These are phyloP conservation scores for Pestalotiopsis sp. DNA, from an alignment of 2,329 filamentous ascomycete species.

Conservation along the genomic window DNA sequence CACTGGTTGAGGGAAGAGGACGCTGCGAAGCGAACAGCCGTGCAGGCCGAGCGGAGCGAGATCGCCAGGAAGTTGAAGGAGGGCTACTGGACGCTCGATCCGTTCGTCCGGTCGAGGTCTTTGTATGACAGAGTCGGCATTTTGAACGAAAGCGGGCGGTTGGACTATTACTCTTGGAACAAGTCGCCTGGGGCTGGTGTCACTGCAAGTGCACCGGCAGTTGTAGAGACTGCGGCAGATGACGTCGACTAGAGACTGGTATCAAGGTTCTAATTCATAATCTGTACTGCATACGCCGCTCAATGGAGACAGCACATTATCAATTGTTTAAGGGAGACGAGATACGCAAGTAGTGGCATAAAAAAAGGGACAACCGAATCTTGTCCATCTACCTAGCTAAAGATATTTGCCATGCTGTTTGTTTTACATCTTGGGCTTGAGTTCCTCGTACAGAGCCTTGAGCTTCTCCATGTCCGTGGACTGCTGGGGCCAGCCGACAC, in stretches of 20 bases:
- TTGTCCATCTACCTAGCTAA: not conserved
- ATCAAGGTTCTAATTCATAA: not conserved
- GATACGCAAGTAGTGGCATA: not conserved
- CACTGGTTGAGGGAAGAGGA: conserved; percentile 67
- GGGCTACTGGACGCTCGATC: conserved; percentile 89
- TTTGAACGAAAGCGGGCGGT: conserved; percentile 64
- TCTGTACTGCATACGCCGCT: not conserved
- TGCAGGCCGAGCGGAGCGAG: conserved; percentile 58
- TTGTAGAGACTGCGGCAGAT: conserved; percentile 38
- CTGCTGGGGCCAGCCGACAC: conserved; percentile 77
- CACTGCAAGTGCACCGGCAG: conserved; percentile 19
- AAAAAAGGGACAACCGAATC: not conserved
- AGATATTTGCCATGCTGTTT: not conserved
- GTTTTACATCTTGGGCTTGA: conserved; percentile 79
- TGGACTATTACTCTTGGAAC: conserved; percentile 65
- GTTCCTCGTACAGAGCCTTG: conserved; percentile 75
- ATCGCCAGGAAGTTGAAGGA: conserved; percentile 64
- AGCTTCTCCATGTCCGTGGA: conserved; percentile 78
- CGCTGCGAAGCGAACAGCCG: conserved; percentile 43
- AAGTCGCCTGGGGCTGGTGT: conserved; percentile 22
- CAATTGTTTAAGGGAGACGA: not conserved
- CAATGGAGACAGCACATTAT: not conserved
- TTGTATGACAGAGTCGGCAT: conserved; percentile 81
- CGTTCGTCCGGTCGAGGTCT: conserved; percentile 79
- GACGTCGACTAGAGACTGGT: conserved; percentile 43